Base-by-base conservation (phyloP, 768 basidiomycete genomes). In the Ephemerocybe angulata region DNA sequence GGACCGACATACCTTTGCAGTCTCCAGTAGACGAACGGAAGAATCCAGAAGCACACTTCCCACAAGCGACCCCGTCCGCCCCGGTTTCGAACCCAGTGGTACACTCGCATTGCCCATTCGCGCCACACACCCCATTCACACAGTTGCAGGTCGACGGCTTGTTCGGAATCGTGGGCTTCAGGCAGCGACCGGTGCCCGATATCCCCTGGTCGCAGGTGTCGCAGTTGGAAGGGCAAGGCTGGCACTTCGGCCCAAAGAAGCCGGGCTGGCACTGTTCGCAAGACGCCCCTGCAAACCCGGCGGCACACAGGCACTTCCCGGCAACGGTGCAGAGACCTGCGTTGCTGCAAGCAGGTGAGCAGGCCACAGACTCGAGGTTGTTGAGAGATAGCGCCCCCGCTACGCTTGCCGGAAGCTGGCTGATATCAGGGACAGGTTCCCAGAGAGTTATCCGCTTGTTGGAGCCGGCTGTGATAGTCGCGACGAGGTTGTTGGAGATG, bases 181-280 rank as follows among this genome's bases (percentile, higher is more conserved):
- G 76, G 66, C 93, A 96, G 40, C 75, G 74, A 0, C 93, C 93
- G 0, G 83, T 78, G 0, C 93, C 93, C 0, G 84, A 78, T 38
- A 89, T 84, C 4, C 93, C 92, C 17, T 90, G 84, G 59, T 92
- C 87, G 65, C 93, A 95, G 2, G 77, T 68, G 0, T 73, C 63
- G 67, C 93, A 94, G 4, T 81, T 83, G 0, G 74, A 67, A 1
- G 90, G 86, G 61, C 91, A 93, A 4, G 84, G 65, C 52, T 82
- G 72, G 64, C 93, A 95, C 0, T 68, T 74, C 1, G 85, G 76
- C 0, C 93, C 93, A 62, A 88, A 96, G 68, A 87, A 87, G 0
- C 88, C 88, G 4, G 76, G 30, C 1, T 82, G 76, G 60, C 93
- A 96, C 0, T 82, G 72, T 65, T 94, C 91, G 70, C 93, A 96